Evolutionary conservation across 169 alveolate genomes (phyloP).

Genomic region (Toxoplasma gondii): DNA sequence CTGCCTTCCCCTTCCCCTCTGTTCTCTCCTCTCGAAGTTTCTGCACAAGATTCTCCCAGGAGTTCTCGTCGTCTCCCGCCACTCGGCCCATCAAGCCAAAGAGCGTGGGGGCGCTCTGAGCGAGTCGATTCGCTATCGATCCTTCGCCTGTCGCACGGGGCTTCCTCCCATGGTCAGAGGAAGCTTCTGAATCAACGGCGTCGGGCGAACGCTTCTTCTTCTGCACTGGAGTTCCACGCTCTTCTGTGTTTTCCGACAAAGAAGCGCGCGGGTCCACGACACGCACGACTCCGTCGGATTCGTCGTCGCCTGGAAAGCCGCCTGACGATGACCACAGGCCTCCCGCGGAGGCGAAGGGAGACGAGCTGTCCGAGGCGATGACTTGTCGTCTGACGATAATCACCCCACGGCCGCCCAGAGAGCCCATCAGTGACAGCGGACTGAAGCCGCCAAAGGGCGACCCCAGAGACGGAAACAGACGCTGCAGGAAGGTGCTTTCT

Average conservation of each 20-base stretch:
- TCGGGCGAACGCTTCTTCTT: no score
- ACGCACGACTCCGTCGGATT: background rate
- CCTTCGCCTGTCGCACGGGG: no score
- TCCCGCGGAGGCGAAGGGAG: background rate
- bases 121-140: no score
- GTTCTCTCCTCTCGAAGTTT: no score
- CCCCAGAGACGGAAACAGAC: background rate
- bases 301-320: background rate
- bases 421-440: constrained; percentile 20
- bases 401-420: constrained; percentile 39
- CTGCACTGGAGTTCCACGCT: no score
- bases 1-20: no score
- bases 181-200: no score
- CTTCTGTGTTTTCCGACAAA: background rate
- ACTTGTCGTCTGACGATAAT: background rate
- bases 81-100: no score
- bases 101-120: no score
- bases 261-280: background rate
- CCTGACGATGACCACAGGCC: background rate
- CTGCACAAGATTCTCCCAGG: no score
- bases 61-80: no score
- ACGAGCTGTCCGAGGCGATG: background rate
- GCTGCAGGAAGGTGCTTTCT: background rate
- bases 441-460: constrained; percentile 38
- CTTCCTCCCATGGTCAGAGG: no score